A percentile compares a stretch with the other conserved stretches of the same genome.
Conservation (phyloP, 768 basidiomycete species). For the Neoboletus subvelutipes region DNA sequence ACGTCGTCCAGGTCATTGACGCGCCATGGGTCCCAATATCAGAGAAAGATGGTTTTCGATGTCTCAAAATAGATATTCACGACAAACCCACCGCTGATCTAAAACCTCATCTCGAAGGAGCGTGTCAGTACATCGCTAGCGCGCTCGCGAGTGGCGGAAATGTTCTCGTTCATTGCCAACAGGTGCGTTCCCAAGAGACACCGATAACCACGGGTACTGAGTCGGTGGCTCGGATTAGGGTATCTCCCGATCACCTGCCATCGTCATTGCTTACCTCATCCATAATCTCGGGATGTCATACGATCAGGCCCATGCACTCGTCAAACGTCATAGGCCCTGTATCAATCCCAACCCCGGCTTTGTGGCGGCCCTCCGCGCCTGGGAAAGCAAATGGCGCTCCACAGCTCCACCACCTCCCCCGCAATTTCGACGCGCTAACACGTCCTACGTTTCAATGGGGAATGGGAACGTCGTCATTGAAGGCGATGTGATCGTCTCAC, state of each 20-base stretch:
- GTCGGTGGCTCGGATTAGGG: constrained; percentile 45
- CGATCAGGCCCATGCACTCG: constrained; percentile 58
- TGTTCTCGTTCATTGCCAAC: constrained; percentile 79
- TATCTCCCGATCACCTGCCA: constrained; percentile 71
- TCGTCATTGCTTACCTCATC: constrained; percentile 83
- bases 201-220: neutral
- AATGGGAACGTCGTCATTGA: neutral
- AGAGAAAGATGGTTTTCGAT: constrained; percentile 47
- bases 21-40: constrained; percentile 58
- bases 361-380: constrained; percentile 55
- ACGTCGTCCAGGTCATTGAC: constrained; percentile 68
- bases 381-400: constrained; percentile 45
- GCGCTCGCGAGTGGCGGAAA: constrained; percentile 59
- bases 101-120: constrained; percentile 64
- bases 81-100: constrained; percentile 64
- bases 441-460: constrained; percentile 19
- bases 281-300: constrained; percentile 71
- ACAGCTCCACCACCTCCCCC: constrained; percentile 10
- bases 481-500: neutral
- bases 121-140: constrained; percentile 64
- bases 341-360: constrained; percentile 80
- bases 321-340: constrained; percentile 67
- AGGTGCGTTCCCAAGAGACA: constrained; percentile 45
- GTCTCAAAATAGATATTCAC: constrained; percentile 66
- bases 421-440: constrained; percentile 31